Evolutionary conservation across 805 yeast species (phyloP).

Genomic region (Pichia heedii): DNA sequence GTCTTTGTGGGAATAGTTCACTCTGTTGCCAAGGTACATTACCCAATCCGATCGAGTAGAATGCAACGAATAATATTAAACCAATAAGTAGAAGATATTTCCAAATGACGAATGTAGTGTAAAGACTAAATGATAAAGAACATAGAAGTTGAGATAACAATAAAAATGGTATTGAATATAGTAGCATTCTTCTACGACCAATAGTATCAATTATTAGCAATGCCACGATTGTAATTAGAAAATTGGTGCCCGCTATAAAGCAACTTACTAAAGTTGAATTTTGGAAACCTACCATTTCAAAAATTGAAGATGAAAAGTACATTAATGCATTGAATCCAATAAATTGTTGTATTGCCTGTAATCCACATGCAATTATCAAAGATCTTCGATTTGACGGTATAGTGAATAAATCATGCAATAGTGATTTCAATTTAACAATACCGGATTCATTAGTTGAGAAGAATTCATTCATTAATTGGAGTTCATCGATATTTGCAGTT

Average conservation of each 20-base stretch:
- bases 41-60: slow-evolving; percentile 48
- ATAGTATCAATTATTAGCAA: slow-evolving; percentile 40
- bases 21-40: slow-evolving; percentile 54
- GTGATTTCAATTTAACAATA: slow-evolving; percentile 22
- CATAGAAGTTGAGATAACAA: slow-evolving; percentile 37
- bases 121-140: slow-evolving; percentile 39
- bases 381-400: slow-evolving; percentile 42
- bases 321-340: slow-evolving; percentile 51
- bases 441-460: slow-evolving; percentile 19
- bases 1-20: slow-evolving; percentile 47
- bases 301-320: slow-evolving; percentile 49
- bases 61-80: slow-evolving; percentile 41
- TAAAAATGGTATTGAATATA: slow-evolving; percentile 40
- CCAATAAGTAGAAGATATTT: slow-evolving; percentile 36
- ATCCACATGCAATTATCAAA: slow-evolving; percentile 44
- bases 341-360: slow-evolving; percentile 49
- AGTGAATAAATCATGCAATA: slow-evolving; percentile 34
- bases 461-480: slow-evolving; percentile 26
- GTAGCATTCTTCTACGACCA: slow-evolving; percentile 42
- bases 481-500: slow-evolving; percentile 35
- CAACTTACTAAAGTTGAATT: slow-evolving; percentile 47
- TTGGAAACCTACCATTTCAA: slow-evolving; percentile 42
- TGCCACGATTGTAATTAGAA: slow-evolving; percentile 42
- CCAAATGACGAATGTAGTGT: slow-evolving; percentile 35
- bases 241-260: slow-evolving; percentile 48